These are phyloP conservation scores for Colletotrichum sp. DNA, from an alignment of 2,329 filamentous ascomycete species.

Conservation along the genomic window DNA sequence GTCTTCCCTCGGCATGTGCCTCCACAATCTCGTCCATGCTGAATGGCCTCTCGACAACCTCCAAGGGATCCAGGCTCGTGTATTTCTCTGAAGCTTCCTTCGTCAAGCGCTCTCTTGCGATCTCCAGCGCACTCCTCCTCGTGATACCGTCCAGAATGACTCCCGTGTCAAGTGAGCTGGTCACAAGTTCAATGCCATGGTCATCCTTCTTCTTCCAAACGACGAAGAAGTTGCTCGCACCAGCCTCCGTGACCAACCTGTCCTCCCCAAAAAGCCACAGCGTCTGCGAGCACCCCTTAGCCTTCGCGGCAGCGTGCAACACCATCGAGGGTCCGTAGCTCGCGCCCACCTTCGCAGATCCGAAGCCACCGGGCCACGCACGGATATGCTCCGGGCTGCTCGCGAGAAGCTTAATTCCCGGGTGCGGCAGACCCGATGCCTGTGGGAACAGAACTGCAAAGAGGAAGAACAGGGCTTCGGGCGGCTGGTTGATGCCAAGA, in stretches of 20 bases:
- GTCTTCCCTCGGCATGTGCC: conserved; percentile 74
- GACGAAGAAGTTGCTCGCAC: conserved; percentile 68
- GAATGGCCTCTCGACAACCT: conserved; percentile 80
- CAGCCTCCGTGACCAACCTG: conserved; percentile 64
- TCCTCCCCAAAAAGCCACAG: conserved; percentile 67
- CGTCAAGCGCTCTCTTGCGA: conserved; percentile 68
- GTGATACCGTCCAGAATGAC: conserved; percentile 90
- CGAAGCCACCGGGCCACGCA: conserved; percentile 60
- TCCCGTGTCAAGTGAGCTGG: conserved; percentile 80
- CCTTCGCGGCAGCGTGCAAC: conserved; percentile 59
- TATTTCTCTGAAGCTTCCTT: conserved; percentile 54
- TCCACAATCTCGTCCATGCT: conserved; percentile 80
- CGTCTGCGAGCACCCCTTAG: conserved; percentile 62
- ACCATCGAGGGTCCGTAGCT: conserved; percentile 67
- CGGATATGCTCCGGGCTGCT: conserved; percentile 15
- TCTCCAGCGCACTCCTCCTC: conserved; percentile 76
- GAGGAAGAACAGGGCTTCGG: conserved; percentile 71
- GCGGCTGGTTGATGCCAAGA: conserved; percentile 67
- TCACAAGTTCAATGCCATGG: conserved; percentile 73
- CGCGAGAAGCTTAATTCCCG: background rate
- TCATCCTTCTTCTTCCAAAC: conserved; percentile 49
- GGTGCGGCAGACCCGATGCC: background rate
- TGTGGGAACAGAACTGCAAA: conserved; percentile 44
- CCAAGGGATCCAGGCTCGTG: background rate
- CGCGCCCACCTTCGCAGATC: conserved; percentile 66